phyloP scores from a whole-genome alignment of 2,329 filamentous ascomycete genomes.

The Davidsoniella eucalypti region DNA sequence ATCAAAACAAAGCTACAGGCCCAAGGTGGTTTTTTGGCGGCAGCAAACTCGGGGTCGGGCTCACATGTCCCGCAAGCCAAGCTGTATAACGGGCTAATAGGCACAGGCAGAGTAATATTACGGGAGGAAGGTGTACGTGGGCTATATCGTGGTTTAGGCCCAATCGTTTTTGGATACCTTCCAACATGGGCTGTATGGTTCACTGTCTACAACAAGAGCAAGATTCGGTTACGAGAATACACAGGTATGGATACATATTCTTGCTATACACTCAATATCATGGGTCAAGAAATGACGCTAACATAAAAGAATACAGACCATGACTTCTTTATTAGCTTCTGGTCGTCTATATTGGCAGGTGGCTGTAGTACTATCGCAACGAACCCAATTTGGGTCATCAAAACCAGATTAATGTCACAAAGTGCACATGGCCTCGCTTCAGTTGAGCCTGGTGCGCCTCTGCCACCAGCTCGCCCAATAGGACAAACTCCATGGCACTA shows the following conservation, averaged over 20 bases:
- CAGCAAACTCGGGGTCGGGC: conserved; percentile 29
- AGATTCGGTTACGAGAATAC: conserved; percentile 51
- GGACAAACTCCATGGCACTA: conserved; percentile 77
- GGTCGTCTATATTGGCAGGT: conserved; percentile 79
- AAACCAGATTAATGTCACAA: conserved; percentile 95
- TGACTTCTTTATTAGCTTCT: conserved; percentile 51
- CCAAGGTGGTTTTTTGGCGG: conserved; percentile 57
- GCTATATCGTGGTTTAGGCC: conserved; percentile 83
- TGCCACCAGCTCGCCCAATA: conserved; percentile 36
- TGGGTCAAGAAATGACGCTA: background rate
- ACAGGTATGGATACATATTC: conserved; percentile 33
- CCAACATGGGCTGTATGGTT: conserved; percentile 98
- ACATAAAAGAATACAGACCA: conserved; percentile 10
- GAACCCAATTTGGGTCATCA: conserved; percentile 99
- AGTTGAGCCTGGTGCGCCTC: conserved; percentile 18
- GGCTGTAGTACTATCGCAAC: conserved; percentile 86
- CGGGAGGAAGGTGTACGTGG: conserved; percentile 74
- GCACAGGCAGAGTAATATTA: conserved; percentile 76
- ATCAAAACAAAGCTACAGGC: conserved; percentile 98
- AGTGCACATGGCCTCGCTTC: conserved; percentile 30
- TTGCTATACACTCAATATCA: background rate
- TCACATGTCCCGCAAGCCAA: conserved; percentile 32
- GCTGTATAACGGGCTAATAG: conserved; percentile 74
- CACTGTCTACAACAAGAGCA: conserved; percentile 85
- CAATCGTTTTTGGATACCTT: conserved; percentile 87